Conservation (phyloP, 495 filamentous ascomycete species). For the Pseudoneurospora amorphoporcata region DNA sequence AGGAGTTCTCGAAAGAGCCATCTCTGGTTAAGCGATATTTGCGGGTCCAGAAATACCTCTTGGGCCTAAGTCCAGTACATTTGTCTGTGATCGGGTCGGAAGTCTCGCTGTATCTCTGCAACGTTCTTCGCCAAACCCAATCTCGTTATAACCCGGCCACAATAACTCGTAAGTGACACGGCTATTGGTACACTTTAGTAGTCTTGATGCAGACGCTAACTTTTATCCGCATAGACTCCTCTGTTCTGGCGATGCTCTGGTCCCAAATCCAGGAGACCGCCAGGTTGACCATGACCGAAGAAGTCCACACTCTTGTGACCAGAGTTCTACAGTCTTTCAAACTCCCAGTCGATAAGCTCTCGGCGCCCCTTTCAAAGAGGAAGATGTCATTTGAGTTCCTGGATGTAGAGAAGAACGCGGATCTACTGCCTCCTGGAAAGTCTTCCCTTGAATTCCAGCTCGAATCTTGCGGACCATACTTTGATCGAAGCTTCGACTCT, state of each 20-base stretch:
- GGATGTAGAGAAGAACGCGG: neutral
- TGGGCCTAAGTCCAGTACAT: conserved; percentile 17
- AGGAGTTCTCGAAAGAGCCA: conserved; percentile 21
- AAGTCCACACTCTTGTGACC: conserved; percentile 1
- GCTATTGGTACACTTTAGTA: neutral
- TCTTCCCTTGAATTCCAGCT: conserved; percentile 51
- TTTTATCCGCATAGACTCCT: neutral
- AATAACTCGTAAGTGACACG: neutral
- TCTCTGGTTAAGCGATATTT: conserved; percentile 28
- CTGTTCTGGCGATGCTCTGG: conserved; percentile 11
- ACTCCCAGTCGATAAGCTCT: neutral
- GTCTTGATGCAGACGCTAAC: neutral
- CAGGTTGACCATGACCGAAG: conserved; percentile 3
- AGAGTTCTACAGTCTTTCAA: neutral
- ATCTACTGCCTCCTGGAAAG: neutral
- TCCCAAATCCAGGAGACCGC: neutral
- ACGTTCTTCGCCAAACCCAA: conserved; percentile 26
- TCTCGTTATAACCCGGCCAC: neutral
- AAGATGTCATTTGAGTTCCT: conserved; percentile 6
- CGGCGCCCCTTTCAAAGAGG: neutral
- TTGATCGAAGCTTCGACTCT: conserved; percentile 64
- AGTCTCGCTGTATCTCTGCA: conserved; percentile 35
- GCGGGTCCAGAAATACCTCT: conserved; percentile 36
- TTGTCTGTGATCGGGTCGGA: conserved; percentile 29
- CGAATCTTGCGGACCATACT: conserved; percentile 55